Base-by-base conservation (phyloP, 768 basidiomycete genomes). In the Hericium erinaceus region DNA sequence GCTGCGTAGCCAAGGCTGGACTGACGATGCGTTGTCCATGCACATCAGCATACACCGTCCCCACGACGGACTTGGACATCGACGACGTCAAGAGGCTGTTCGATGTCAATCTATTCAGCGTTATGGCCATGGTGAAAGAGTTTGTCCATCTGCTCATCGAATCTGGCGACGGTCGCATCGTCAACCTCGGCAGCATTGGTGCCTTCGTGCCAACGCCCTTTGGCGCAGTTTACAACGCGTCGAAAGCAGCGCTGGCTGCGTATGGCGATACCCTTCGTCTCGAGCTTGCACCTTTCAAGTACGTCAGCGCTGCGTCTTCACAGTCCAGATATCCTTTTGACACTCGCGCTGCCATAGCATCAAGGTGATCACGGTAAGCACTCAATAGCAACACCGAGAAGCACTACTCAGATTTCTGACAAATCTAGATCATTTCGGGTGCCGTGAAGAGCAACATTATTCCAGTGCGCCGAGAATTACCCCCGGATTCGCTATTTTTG, bases 271-370 rank as follows among this genome's bases (percentile, higher is more conserved):
- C 67, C 4, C 58, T 73, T 11, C 64, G 72, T 2, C 54, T 72
- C 10, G 72, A 73, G 49, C 56, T 73, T 15, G 67, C 60, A n/a
- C 72, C 72, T 9, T 72, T 73, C 61, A 62, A 64, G 52, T 54
- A 16, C 7, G 37, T 39, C n/a, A 15, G 10, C 18, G 5, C 13
- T 54, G 33, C 33, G 16, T 54, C 16, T 37, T 39, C 33, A 11
- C 4, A 11, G 39, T 18, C n/a, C 39, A 54, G 37, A 15, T 39
- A 39, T n/a, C 15, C 11, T 37, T 39, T 10, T 33, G 33, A 33
- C 33, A 10, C 8, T 33, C 28, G 28, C 33, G 33, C 33, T 9
- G 33, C 33, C 33, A 33, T 33, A 33, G 33, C 33, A 33, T 33
- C 33, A 33, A 33, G 33, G 33, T 33, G 7, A 33, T 33, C 33